phyloP scores from a whole-genome alignment of 2,329 filamentous ascomycete genomes.

The Zopfia rhizophila region DNA sequence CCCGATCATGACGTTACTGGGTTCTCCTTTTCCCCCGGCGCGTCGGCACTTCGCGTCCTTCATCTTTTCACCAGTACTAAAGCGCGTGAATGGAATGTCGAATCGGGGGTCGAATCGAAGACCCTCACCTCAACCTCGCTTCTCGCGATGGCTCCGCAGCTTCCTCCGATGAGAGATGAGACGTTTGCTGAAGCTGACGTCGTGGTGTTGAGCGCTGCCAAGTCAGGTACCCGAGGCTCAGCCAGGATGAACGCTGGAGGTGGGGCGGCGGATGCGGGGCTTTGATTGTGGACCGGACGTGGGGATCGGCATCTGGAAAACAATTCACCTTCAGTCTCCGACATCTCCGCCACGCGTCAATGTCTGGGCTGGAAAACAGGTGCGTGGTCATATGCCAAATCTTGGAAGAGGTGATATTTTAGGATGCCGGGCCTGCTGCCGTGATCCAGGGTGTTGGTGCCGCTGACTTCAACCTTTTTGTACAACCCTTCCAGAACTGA shows the following conservation, averaged over 20 bases:
- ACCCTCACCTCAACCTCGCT: too few relatives aligned
- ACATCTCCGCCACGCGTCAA: slow-evolving; percentile 8
- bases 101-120: too few relatives aligned
- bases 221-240: background rate
- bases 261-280: slow-evolving; percentile 15
- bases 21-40: background rate
- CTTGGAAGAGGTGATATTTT: slow-evolving; percentile 10
- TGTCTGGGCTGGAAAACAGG: too few relatives aligned
- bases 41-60: too few relatives aligned
- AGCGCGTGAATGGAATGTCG: too few relatives aligned
- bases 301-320: slow-evolving; percentile 16
- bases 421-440: slow-evolving; percentile 33
- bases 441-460: slow-evolving; percentile 17
- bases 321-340: background rate
- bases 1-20: slow-evolving; percentile 5
- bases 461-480: slow-evolving; percentile 8
- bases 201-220: slow-evolving; percentile 5
- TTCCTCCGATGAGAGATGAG: too few relatives aligned
- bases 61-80: too few relatives aligned
- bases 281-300: slow-evolving; percentile 13
- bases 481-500: too few relatives aligned
- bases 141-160: too few relatives aligned
- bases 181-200: background rate
- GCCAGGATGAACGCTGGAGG: background rate
- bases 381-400: background rate